Evolutionary conservation across 176 grass and related monocot species (phyloP).

Genomic region (Triticum dicoccoides): DNA sequence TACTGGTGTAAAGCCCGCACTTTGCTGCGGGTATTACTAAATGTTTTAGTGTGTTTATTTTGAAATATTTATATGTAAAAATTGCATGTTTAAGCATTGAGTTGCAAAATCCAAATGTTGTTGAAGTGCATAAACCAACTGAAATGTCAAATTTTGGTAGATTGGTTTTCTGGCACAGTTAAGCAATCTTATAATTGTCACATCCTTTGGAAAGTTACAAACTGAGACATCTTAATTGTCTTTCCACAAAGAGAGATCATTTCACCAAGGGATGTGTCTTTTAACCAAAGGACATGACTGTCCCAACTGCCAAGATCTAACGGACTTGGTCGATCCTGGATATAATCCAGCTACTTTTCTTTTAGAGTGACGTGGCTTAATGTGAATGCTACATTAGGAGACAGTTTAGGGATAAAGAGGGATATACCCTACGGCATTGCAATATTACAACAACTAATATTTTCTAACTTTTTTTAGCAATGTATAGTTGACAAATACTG

Average conservation of each 20-base stretch:
- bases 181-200: neutral
- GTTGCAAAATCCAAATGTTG: neutral
- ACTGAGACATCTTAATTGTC: neutral
- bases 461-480: neutral
- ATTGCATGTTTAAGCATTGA: neutral
- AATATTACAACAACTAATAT: neutral
- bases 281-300: neutral
- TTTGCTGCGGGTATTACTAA: neutral
- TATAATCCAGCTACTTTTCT: neutral
- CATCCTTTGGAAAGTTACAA: neutral
- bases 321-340: neutral
- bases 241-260: neutral
- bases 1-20: neutral
- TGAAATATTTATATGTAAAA: neutral
- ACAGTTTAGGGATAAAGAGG: neutral
- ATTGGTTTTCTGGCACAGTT: neutral
- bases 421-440: neutral
- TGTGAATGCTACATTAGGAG: neutral
- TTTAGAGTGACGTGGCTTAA: neutral
- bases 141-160: neutral
- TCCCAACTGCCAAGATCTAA: neutral
- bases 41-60: neutral
- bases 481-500: neutral
- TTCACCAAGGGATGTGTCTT: neutral
- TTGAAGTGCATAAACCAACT: neutral